A percentile compares a stretch with the other conserved stretches of the same genome.
These are phyloP conservation scores for Grosmannia penicillata DNA, from an alignment of 2,329 filamentous ascomycete species.

Conservation along the genomic window DNA sequence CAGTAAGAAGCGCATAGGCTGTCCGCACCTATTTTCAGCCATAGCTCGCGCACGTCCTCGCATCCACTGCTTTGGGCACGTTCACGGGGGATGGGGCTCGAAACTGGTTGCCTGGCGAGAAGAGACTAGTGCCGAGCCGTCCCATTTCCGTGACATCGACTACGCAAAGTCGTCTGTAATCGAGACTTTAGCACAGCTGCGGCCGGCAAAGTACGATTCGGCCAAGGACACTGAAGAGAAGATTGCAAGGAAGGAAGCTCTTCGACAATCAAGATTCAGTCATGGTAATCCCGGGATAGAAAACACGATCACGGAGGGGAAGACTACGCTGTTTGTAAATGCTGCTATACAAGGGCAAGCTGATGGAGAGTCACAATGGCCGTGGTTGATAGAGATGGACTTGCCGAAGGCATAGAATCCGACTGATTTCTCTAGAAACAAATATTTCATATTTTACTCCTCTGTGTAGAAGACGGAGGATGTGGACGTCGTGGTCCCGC, in stretches of 20 bases:
- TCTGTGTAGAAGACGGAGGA: too few species aligned
- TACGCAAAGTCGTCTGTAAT: conserved; percentile 24
- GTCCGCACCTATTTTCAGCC: conserved; percentile 28
- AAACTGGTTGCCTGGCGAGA: conserved; percentile 35
- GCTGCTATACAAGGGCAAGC: too few species aligned
- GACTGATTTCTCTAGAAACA: too few species aligned
- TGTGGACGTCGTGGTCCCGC: too few species aligned
- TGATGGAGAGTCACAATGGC: too few species aligned
- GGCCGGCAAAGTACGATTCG: conserved; percentile 6
- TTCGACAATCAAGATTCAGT: not conserved
- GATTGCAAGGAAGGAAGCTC: not conserved
- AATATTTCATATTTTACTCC: too few species aligned
- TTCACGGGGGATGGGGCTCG: conserved; percentile 46
- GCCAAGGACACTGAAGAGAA: not conserved
- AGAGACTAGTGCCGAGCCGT: conserved; percentile 14
- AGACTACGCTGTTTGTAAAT: conserved; percentile 40
- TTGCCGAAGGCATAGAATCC: too few species aligned
- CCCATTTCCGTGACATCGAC: conserved; percentile 33
- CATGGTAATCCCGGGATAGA: not conserved
- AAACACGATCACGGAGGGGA: conserved; percentile 15
- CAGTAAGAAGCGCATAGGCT: conserved; percentile 22
- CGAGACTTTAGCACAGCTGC: conserved; percentile 17
- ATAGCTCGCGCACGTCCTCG: conserved; percentile 26
- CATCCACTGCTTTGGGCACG: conserved; percentile 42
- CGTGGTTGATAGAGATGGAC: too few species aligned